Percentiles rank a stretch among this genome's conserved stretches.
Conservation (phyloP, 352 stramenopile species). For the Lagenidium giganteum region DNA sequence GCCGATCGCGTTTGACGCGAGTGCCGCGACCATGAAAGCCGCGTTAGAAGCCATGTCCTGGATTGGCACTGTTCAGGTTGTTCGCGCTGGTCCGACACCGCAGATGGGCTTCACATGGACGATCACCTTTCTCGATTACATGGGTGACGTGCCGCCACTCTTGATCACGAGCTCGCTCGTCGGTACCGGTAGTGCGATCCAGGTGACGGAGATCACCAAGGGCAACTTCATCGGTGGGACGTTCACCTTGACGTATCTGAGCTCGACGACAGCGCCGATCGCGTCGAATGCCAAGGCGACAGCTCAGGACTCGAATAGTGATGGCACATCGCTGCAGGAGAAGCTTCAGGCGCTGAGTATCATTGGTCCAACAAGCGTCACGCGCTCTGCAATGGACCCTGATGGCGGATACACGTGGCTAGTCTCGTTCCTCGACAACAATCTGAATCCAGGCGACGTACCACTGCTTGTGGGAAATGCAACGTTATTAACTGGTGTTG, state of each 20-base stretch:
- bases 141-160: slow-evolving; percentile 55
- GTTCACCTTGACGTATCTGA: slow-evolving; percentile 55
- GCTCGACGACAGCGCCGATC: slow-evolving; percentile 32
- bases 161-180: slow-evolving; percentile 54
- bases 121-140: slow-evolving; percentile 69
- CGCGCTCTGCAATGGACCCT: slow-evolving; percentile 30
- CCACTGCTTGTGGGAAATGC: slow-evolving; percentile 34
- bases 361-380: slow-evolving; percentile 39
- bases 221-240: slow-evolving; percentile 59
- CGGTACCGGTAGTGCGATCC: slow-evolving; percentile 51
- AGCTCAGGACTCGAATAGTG: slow-evolving; percentile 20
- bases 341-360: slow-evolving; percentile 57
- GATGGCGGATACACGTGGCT: slow-evolving; percentile 60
- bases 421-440: slow-evolving; percentile 77
- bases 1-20: slow-evolving; percentile 53
- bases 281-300: slow-evolving; percentile 40
- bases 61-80: slow-evolving; percentile 57
- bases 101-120: slow-evolving; percentile 74
- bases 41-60: slow-evolving; percentile 55
- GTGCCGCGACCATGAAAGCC: slow-evolving; percentile 32
- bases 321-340: slow-evolving; percentile 68
- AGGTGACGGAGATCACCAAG: slow-evolving; percentile 58
- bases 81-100: slow-evolving; percentile 30
- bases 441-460: slow-evolving; percentile 56
- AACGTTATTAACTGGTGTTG: slow-evolving; percentile 27